A percentile compares a stretch with the other conserved stretches of the same genome.
phyloP scores from a whole-genome alignment of 768 basidiomycete species.

The Piloderma croceum region DNA sequence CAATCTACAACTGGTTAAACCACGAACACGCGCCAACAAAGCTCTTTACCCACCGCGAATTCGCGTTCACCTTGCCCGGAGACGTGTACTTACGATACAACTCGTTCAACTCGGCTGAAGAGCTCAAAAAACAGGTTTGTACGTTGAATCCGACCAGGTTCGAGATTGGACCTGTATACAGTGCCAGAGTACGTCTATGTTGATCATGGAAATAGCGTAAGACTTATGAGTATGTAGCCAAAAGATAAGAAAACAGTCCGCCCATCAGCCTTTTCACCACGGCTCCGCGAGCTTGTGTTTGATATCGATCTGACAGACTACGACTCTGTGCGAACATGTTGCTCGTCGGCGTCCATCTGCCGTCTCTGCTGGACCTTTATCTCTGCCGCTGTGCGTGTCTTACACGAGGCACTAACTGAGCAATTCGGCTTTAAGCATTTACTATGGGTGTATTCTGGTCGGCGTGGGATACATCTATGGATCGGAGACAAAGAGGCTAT shows the following conservation, averaged over 20 bases:
- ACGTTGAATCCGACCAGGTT: slow-evolving; percentile 87
- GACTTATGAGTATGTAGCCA: slow-evolving; percentile 72
- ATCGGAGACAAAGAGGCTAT: slow-evolving; percentile 86
- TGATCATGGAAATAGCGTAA: too few species aligned
- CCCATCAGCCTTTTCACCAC: slow-evolving; percentile 61
- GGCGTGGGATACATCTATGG: slow-evolving; percentile 98
- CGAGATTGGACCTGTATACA: slow-evolving; percentile 95
- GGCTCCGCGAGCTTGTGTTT: slow-evolving; percentile 89
- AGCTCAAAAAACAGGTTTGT: slow-evolving; percentile 87
- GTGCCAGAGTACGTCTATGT: slow-evolving; percentile 59
- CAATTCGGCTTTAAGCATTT: slow-evolving; percentile 90
- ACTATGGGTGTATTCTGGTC: slow-evolving; percentile 97
- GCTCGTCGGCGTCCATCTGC: slow-evolving; percentile 87
- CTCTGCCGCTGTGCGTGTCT: slow-evolving; percentile 80
- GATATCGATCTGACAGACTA: slow-evolving; percentile 99
- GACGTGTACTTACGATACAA: slow-evolving; percentile 95
- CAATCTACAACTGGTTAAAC: slow-evolving; percentile 92
- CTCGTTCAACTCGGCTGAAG: slow-evolving; percentile 79
- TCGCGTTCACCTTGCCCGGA: slow-evolving; percentile 86
- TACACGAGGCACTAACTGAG: slow-evolving; percentile 73
- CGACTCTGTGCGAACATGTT: slow-evolving; percentile 92
- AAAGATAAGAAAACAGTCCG: slow-evolving; percentile 82
- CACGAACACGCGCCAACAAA: slow-evolving; percentile 76
- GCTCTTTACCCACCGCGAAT: slow-evolving; percentile 90
- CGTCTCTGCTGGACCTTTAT: slow-evolving; percentile 93